These are phyloP conservation scores for Neoboletus brunneissimus DNA, from an alignment of 768 basidiomycete species.

Conservation along the genomic window DNA sequence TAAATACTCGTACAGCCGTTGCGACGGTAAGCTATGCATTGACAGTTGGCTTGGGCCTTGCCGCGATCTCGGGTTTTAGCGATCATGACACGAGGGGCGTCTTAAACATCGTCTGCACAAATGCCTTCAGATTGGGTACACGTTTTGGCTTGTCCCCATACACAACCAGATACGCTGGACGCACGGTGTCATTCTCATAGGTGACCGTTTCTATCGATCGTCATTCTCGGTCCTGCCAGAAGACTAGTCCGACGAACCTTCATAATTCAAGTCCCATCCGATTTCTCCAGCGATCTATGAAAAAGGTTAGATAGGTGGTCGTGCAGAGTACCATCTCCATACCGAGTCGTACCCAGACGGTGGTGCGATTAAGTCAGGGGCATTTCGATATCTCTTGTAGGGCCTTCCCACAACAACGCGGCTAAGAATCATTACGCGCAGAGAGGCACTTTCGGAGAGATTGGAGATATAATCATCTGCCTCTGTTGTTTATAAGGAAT, in stretches of 20 bases:
- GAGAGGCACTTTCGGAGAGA: constrained; percentile 37
- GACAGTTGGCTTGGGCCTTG: not conserved
- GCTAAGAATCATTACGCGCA: constrained; percentile 54
- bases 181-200: constrained; percentile 63
- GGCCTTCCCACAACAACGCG: constrained; percentile 66
- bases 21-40: not conserved
- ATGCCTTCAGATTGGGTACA: constrained; percentile 22
- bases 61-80: not conserved
- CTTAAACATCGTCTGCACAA: constrained; percentile 31
- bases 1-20: constrained; percentile 9
- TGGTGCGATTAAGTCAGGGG: constrained; percentile 44
- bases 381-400: constrained; percentile 48
- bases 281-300: constrained; percentile 57
- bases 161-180: constrained; percentile 64
- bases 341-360: constrained; percentile 60
- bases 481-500: constrained; percentile 38
- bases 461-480: constrained; percentile 63
- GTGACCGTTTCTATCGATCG: constrained; percentile 54
- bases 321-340: constrained; percentile 29
- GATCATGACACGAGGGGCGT: constrained; percentile 29
- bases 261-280: constrained; percentile 64
- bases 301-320: not conserved
- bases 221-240: not conserved
- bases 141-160: constrained; percentile 41
- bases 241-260: constrained; percentile 27